phyloP scores from a whole-genome alignment of 2,329 filamentous ascomycete genomes.

The Eutypella sp. region DNA sequence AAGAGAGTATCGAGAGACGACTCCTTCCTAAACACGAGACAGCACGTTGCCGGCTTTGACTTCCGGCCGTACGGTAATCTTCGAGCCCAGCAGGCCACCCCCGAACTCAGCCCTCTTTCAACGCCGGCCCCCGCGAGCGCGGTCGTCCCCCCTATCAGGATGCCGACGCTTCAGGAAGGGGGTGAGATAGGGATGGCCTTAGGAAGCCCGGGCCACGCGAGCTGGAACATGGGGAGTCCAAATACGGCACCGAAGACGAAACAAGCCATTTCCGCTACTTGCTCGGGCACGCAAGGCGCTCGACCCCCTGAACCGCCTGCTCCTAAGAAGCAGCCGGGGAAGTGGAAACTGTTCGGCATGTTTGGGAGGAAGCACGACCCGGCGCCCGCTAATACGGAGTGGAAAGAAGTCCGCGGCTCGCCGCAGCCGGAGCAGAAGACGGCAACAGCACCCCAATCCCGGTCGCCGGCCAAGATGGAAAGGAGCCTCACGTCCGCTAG shows the following conservation, averaged over 20 bases:
- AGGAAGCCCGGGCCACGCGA: constrained; percentile 58
- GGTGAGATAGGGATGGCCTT: constrained; percentile 66
- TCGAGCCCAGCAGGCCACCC: constrained; percentile 37
- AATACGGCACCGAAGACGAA: constrained; percentile 10
- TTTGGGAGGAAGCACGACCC: constrained; percentile 42
- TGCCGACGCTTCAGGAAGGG: constrained; percentile 33
- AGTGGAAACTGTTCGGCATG: constrained; percentile 55
- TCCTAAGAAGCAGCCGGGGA: constrained; percentile 46
- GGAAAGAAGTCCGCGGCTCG: constrained; percentile 15
- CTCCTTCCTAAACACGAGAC: constrained; percentile 28
- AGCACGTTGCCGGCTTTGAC: constrained; percentile 28
- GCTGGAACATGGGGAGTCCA: constrained; percentile 15
- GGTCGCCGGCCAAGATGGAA: constrained; percentile 16
- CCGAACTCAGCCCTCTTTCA: constrained; percentile 35
- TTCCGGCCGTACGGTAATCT: constrained; percentile 36
- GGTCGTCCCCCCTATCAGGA: constrained; percentile 31
- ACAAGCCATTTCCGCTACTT: constrained; percentile 10
- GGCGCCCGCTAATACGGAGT: constrained; percentile 8
- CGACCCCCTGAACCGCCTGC: constrained; percentile 20
- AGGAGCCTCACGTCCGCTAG: constrained; percentile 34
- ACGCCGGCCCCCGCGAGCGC: constrained; percentile 23
- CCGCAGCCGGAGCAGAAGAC: constrained; percentile 10
- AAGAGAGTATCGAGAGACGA: constrained; percentile 44
- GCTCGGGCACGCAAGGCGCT: constrained; percentile 15
- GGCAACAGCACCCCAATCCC: constrained; percentile 12